Base-by-base conservation (phyloP, 2,329 filamentous ascomycete genomes). In the Colletotrichum musicola region DNA sequence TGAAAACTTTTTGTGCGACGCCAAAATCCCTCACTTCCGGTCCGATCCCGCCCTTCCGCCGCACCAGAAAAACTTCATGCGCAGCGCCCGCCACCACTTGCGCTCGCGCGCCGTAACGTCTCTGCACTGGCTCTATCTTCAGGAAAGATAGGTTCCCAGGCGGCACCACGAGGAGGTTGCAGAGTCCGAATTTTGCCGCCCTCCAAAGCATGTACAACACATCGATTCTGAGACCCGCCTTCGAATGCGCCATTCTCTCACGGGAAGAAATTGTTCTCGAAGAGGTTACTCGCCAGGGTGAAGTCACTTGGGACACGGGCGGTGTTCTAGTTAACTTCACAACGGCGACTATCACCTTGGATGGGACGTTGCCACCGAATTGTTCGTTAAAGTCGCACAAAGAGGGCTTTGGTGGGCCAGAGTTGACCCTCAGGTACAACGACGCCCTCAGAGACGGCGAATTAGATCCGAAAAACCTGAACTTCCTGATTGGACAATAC, bases 171-270 rank as follows among this genome's bases (percentile, higher is more conserved):
- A 22, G 20, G 20, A 22, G 20, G 20, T 38, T 38, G 35, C 63
- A 66, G 56, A 62, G 63, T 66, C 63, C 57, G 50, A 42, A 66
- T 61, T 66, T 66, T 57, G 63, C 58, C 63, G 56, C 63, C 42
- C 47, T 27, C 6, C 22, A 51, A 22, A 27, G 12, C 7, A 51
- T 22, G 14, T 51, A 13, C 49, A 22, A 30, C 12, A 14, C 20
- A 9, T n/a, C 49, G 16, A 13, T 51, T 12, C 14, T 51, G 13
- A 18, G 22, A 51, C 49, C 49, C 7, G 22, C 16, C 13, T 16
- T 51, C 4, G 16, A 51, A 12, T 51, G 49, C 22, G 14, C 1
- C 4, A 22, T 1, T 3, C 20, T 51, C 2, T 22, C 22, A 12
- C 20, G 30, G 16, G 49, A 51, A 30, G 22, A 30, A 1, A 51